phyloP scores from a whole-genome alignment of 805 yeast species.

The Alloascoidea hylecoeti region DNA sequence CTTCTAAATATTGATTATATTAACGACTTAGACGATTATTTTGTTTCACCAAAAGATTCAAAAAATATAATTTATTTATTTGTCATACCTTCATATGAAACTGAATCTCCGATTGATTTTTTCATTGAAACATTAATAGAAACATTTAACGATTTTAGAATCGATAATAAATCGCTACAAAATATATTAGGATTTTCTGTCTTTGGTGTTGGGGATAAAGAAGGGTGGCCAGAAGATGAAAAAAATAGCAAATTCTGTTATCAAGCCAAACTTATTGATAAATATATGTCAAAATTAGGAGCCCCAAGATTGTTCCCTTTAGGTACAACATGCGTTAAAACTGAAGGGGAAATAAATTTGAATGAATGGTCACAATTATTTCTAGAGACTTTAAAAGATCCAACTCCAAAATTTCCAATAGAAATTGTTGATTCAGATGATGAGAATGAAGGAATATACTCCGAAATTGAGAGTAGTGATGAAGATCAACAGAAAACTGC shows the following conservation, averaged over 20 bases:
- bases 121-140: conserved; percentile 71
- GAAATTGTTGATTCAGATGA: conserved; percentile 46
- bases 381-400: conserved; percentile 46
- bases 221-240: conserved; percentile 48
- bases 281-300: conserved; percentile 70
- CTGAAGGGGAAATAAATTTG: conserved; percentile 42
- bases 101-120: conserved; percentile 85
- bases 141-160: conserved; percentile 71
- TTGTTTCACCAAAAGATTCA: conserved; percentile 26
- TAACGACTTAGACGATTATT: conserved; percentile 73
- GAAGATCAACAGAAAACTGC: conserved; percentile 21
- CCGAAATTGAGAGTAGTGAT: conserved; percentile 21
- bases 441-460: conserved; percentile 24
- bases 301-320: conserved; percentile 73
- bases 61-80: conserved; percentile 46
- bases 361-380: conserved; percentile 56
- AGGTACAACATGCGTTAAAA: conserved; percentile 73
- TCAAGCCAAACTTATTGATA: conserved; percentile 67
- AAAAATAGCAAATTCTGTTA: conserved; percentile 67
- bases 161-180: conserved; percentile 68
- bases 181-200: conserved; percentile 69
- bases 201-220: conserved; percentile 78
- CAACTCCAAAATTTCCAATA: conserved; percentile 42
- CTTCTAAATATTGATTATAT: conserved; percentile 66
- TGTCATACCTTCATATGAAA: conserved; percentile 82